phyloP scores from a whole-genome alignment of 2,329 filamentous ascomycete species.

The Exophiala viscosa region DNA sequence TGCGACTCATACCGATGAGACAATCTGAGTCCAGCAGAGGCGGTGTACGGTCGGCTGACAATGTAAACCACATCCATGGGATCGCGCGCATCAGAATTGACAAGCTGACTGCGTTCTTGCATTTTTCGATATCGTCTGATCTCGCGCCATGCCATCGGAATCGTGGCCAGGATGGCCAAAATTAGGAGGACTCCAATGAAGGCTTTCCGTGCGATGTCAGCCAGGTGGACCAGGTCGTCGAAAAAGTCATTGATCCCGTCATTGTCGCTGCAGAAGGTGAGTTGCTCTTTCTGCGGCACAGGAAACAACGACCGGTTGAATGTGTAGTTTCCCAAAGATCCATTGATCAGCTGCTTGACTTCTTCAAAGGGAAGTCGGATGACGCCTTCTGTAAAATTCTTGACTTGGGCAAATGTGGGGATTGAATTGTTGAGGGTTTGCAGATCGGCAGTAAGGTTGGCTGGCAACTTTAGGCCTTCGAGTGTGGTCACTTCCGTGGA shows the following conservation, averaged over 20 bases:
- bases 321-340: constrained; percentile 66
- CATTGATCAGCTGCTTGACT: constrained; percentile 69
- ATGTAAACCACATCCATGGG: constrained; percentile 87
- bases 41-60: constrained; percentile 73
- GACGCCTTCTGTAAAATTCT: constrained; percentile 72
- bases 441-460: constrained; percentile 65
- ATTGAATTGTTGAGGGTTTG: constrained; percentile 71
- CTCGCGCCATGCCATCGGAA: constrained; percentile 78
- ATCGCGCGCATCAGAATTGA: constrained; percentile 66
- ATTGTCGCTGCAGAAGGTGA: constrained; percentile 87
- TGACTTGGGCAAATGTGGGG: constrained; percentile 76
- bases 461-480: constrained; percentile 65
- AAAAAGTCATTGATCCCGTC: constrained; percentile 82
- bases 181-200: constrained; percentile 73
- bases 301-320: constrained; percentile 79
- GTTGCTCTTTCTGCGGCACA: constrained; percentile 72
- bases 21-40: constrained; percentile 64
- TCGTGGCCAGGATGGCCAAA: constrained; percentile 67
- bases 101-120: constrained; percentile 64
- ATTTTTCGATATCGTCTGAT: constrained; percentile 71
- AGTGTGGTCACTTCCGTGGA: constrained; percentile 62
- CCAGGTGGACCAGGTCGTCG: constrained; percentile 62
- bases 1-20: constrained; percentile 54
- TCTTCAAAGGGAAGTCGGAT: constrained; percentile 77
- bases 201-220: constrained; percentile 65